phyloP scores from a whole-genome alignment of 1,284 basidiomycete genomes.

The Cerioporus squamosus region DNA sequence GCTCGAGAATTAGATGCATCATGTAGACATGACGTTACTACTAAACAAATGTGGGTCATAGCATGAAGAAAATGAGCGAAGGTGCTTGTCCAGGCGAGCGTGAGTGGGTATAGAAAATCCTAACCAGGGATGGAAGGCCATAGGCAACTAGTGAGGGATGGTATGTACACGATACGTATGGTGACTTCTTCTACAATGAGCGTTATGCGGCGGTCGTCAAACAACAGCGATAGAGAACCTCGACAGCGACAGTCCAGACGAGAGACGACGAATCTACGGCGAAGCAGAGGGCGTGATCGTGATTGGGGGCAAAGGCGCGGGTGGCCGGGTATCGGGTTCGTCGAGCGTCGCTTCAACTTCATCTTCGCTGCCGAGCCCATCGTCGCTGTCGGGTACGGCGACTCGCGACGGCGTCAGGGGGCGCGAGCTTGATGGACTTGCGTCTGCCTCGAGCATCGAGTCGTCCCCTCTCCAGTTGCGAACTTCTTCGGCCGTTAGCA shows the following conservation, averaged over 20 bases:
- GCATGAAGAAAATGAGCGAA: constrained; percentile 8
- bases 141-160: not conserved
- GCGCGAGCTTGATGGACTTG: constrained; percentile 25
- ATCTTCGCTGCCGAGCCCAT: constrained; percentile 29
- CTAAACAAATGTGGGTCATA: constrained; percentile 9
- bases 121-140: constrained; percentile 15
- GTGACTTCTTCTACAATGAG: constrained; percentile 21
- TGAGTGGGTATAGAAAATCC: constrained; percentile 22
- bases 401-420: constrained; percentile 39
- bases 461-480: constrained; percentile 55
- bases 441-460: constrained; percentile 28
- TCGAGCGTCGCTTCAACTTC: constrained; percentile 29
- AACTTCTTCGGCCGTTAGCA: constrained; percentile 73
- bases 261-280: constrained; percentile 26
- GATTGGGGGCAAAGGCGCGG: constrained; percentile 40
- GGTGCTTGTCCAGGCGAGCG: constrained; percentile 5
- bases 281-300: constrained; percentile 41
- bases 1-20: constrained; percentile 27
- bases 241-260: constrained; percentile 5
- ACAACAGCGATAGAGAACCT: constrained; percentile 19
- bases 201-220: constrained; percentile 11
- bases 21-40: constrained; percentile 21
- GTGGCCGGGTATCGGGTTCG: constrained; percentile 20
- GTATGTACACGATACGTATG: constrained; percentile 4
- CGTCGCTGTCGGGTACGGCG: constrained; percentile 38